Conservation (phyloP, 257 asterid species). For the Solanum gandarillasii region DNA sequence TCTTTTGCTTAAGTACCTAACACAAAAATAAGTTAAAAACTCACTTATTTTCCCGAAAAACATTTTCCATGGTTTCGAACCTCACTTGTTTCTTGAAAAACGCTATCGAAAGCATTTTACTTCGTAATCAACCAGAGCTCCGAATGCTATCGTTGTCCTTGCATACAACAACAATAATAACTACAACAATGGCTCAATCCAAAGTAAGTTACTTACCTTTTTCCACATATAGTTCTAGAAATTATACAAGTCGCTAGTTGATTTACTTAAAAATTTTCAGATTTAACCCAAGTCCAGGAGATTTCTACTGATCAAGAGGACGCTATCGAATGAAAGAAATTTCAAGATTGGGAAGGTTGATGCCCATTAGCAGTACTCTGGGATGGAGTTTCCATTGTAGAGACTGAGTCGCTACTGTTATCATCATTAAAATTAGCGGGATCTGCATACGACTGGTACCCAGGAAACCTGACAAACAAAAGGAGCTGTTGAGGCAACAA, state of each 20-base stretch:
- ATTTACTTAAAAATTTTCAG: neutral
- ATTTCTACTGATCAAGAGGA: neutral
- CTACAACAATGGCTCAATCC: neutral
- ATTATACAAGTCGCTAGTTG: neutral
- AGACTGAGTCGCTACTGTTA: neutral
- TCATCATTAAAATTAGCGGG: constrained; percentile 9
- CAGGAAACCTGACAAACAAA: neutral
- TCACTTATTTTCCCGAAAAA: neutral
- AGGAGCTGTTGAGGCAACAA: neutral
- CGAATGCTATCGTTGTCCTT: neutral
- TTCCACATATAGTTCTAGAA: neutral
- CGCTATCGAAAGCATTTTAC: neutral
- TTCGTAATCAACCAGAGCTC: neutral
- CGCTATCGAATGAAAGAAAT: neutral
- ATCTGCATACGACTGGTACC: constrained; percentile 7
- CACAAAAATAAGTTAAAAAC: neutral
- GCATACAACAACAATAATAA: neutral
- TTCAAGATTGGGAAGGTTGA: neutral
- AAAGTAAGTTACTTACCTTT: neutral
- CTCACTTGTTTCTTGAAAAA: neutral
- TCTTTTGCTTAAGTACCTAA: neutral
- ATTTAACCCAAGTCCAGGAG: neutral
- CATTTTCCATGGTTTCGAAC: neutral
- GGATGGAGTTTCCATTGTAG: constrained; percentile 2
- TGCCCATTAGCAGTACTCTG: neutral